These are phyloP conservation scores for Leccinellum rugosiceps DNA, from an alignment of 768 basidiomycete species.

Conservation along the genomic window DNA sequence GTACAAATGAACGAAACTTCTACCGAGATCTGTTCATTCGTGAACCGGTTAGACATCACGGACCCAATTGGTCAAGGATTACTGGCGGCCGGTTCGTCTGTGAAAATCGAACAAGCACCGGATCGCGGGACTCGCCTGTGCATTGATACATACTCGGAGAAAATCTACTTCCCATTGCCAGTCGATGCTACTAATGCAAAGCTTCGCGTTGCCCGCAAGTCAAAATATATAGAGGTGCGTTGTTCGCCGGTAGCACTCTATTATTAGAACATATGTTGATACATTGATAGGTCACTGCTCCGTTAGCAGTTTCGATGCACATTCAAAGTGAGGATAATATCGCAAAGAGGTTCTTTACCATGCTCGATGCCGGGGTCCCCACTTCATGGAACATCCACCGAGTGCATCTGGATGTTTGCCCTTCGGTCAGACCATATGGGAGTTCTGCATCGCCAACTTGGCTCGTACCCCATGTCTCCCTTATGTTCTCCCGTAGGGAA, in stretches of 20 bases:
- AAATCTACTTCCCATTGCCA: slow-evolving; percentile 43
- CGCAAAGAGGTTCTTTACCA: slow-evolving; percentile 30
- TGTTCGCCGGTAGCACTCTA: not conserved
- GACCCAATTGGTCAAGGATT: slow-evolving; percentile 19
- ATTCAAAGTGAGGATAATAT: slow-evolving; percentile 14
- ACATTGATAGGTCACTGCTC: slow-evolving; percentile 19
- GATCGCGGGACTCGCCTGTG: slow-evolving; percentile 1
- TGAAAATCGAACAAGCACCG: slow-evolving; percentile 12
- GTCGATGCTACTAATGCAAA: slow-evolving; percentile 36
- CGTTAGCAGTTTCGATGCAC: slow-evolving; percentile 12
- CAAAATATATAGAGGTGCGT: slow-evolving; percentile 43
- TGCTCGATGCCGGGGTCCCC: slow-evolving; percentile 12
- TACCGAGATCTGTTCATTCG: slow-evolving; percentile 18
- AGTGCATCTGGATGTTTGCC: slow-evolving; percentile 35
- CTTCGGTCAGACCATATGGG: slow-evolving; percentile 26
- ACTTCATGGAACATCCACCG: slow-evolving; percentile 38
- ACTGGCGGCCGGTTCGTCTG: slow-evolving; percentile 16
- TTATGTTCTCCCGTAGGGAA: slow-evolving; percentile 35
- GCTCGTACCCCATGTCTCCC: slow-evolving; percentile 31
- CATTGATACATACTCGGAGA: slow-evolving; percentile 20
- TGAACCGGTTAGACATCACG: slow-evolving; percentile 19
- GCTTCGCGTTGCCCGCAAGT: slow-evolving; percentile 52
- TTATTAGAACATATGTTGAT: not conserved
- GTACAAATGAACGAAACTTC: slow-evolving; percentile 15
- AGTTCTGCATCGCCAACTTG: slow-evolving; percentile 21